phyloP scores from a whole-genome alignment of 2,329 filamentous ascomycete species.

The Hypoxylon rubiginosum region DNA sequence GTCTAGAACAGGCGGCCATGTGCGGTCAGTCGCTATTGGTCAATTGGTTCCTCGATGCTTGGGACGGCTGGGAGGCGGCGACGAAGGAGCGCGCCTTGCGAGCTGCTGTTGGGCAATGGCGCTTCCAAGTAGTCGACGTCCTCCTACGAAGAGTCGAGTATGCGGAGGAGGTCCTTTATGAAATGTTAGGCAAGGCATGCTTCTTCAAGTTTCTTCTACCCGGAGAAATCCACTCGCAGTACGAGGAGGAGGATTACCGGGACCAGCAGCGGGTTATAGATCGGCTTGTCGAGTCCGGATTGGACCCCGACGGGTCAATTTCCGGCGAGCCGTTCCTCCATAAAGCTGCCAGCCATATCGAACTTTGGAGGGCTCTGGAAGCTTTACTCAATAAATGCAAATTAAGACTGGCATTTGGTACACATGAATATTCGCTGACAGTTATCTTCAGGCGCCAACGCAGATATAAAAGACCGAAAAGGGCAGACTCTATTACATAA shows the following conservation, averaged over 20 bases:
- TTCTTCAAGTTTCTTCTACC: background rate
- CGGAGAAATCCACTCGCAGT: background rate
- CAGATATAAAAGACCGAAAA: background rate
- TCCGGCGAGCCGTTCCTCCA: background rate
- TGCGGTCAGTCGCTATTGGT: background rate
- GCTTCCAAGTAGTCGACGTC: background rate
- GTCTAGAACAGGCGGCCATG: background rate
- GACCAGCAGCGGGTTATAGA: background rate
- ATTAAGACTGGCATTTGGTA: too few relatives aligned
- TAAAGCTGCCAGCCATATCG: background rate
- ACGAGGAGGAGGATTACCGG: background rate
- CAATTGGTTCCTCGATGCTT: background rate
- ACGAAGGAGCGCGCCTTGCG: background rate
- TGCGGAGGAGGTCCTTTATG: background rate
- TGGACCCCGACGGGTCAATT: background rate
- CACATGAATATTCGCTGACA: too few relatives aligned
- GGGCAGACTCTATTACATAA: constrained; percentile 1
- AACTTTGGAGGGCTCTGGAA: too few relatives aligned
- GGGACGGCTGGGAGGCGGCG: background rate
- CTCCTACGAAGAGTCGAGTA: background rate
- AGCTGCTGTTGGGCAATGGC: background rate
- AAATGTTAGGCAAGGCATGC: background rate
- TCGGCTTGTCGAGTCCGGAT: background rate
- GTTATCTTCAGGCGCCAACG: background rate
- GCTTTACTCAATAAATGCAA: too few relatives aligned